Conservation (phyloP, 768 basidiomycete species). For the Hemileccinum impolitum region DNA sequence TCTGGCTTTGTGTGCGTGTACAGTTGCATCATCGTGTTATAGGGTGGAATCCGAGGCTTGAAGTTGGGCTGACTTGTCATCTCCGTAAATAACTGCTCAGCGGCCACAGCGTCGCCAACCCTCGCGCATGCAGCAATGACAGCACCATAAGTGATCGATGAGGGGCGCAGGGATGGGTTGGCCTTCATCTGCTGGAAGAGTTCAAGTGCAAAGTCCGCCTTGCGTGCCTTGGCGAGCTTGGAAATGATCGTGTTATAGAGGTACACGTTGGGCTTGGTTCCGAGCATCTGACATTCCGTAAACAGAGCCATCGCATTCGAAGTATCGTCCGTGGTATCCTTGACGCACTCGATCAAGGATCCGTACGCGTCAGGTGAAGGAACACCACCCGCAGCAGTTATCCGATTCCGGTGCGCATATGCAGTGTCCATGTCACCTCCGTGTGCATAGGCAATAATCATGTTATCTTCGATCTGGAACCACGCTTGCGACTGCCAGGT, state of each 20-base stretch:
- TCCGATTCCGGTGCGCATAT: slow-evolving; percentile 72
- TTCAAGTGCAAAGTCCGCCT: slow-evolving; percentile 84
- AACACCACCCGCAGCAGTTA: slow-evolving; percentile 71
- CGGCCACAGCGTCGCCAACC: slow-evolving; percentile 82
- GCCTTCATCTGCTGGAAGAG: slow-evolving; percentile 88
- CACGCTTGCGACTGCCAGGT: slow-evolving; percentile 56
- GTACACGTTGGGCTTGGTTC: slow-evolving; percentile 77
- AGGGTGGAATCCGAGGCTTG: slow-evolving; percentile 88
- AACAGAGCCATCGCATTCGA: slow-evolving; percentile 82
- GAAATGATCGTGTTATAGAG: slow-evolving; percentile 98
- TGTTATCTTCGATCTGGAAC: slow-evolving; percentile 80
- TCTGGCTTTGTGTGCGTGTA: slow-evolving; percentile 90
- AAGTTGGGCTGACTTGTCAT: slow-evolving; percentile 75
- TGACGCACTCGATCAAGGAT: slow-evolving; percentile 79
- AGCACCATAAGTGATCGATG: slow-evolving; percentile 92
- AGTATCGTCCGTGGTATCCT: slow-evolving; percentile 95
- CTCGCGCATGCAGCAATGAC: slow-evolving; percentile 92
- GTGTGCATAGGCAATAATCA: slow-evolving; percentile 85
- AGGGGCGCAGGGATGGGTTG: slow-evolving; percentile 49
- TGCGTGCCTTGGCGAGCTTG: slow-evolving; percentile 90
- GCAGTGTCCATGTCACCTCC: slow-evolving; percentile 76
- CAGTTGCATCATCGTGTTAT: slow-evolving; percentile 98
- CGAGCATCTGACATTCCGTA: slow-evolving; percentile 66
- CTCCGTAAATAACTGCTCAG: slow-evolving; percentile 80
- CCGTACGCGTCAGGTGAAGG: slow-evolving; percentile 92